Evolutionary conservation across 139 green algal species (phyloP).

Genomic region (Picochlorum sp.): DNA sequence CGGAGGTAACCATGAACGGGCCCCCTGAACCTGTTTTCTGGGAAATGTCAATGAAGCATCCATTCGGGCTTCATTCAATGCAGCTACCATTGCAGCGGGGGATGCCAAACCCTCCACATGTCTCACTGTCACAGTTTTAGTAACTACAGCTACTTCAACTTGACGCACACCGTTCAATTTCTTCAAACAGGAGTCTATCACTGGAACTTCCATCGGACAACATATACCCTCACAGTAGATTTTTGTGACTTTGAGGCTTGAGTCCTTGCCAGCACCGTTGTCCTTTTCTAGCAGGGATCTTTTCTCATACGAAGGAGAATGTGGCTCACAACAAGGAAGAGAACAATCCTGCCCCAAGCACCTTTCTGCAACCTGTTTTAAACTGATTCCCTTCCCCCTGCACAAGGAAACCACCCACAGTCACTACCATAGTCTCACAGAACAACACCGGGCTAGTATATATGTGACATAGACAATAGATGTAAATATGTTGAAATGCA

Average conservation of each 20-base stretch:
- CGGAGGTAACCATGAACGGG: conserved; percentile 20
- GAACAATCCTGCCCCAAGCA: conserved; percentile 7
- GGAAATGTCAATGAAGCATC: conserved; percentile 36
- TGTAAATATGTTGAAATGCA: too few species aligned
- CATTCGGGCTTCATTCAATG: conserved; percentile 55
- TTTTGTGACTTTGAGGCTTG: conserved; percentile 13
- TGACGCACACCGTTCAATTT: conserved; percentile 42
- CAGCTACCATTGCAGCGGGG: conserved; percentile 40
- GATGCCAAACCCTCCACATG: conserved; percentile 32
- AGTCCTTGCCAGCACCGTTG: background rate
- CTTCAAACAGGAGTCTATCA: conserved; percentile 48
- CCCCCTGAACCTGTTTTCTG: background rate
- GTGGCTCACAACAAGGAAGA: background rate
- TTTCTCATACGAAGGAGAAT: background rate
- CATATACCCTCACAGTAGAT: conserved; percentile 53
- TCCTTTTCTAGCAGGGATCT: too few species aligned
- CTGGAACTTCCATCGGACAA: conserved; percentile 53
- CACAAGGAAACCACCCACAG: too few species aligned
- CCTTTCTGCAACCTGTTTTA: background rate
- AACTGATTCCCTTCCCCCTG: too few species aligned
- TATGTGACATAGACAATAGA: too few species aligned
- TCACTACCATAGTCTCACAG: too few species aligned
- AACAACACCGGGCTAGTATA: too few species aligned
- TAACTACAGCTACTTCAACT: conserved; percentile 49
- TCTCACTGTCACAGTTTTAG: conserved; percentile 49